Evolutionary conservation across 1,284 basidiomycete genomes (phyloP).

Genomic region (Malassezia furfur): DNA sequence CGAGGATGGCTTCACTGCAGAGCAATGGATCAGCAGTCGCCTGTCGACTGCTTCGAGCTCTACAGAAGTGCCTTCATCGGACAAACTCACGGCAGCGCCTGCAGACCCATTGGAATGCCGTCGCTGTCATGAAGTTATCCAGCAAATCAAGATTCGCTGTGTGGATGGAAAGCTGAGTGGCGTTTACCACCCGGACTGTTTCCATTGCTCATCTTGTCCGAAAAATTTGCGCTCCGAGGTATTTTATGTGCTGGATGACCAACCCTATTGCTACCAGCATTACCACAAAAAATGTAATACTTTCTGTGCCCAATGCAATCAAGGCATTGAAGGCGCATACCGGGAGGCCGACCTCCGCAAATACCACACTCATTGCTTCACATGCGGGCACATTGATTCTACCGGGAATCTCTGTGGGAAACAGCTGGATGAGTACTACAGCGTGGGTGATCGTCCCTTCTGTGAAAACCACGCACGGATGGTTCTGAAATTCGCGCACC

Average conservation of each 20-base stretch:
- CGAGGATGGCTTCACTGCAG: too few species aligned
- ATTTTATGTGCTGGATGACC: conserved; percentile 10
- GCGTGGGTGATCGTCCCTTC: not conserved
- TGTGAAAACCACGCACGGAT: conserved; percentile 8
- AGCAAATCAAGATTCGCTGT: conserved; percentile 2
- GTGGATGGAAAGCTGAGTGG: conserved; percentile 3
- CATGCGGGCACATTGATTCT: not conserved
- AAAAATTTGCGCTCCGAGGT: not conserved
- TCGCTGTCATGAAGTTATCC: conserved; percentile 2
- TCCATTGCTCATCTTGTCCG: conserved; percentile 4
- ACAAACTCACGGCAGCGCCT: too few species aligned
- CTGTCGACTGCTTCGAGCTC: too few species aligned
- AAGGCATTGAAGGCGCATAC: conserved; percentile 10
- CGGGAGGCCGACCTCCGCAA: not conserved
- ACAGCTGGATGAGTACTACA: conserved; percentile 9
- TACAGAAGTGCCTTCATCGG: too few species aligned
- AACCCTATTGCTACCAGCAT: conserved; percentile 6
- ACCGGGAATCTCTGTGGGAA: not conserved
- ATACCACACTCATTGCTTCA: conserved; percentile 8
- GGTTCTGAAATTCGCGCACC: not conserved
- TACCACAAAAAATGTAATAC: conserved; percentile 6
- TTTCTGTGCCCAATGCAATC: not conserved
- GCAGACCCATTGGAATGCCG: not conserved
- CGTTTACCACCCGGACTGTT: conserved; percentile 12
- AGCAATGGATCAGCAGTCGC: too few species aligned